These are phyloP conservation scores for Fusarium sarcochroum DNA, from an alignment of 2,329 filamentous ascomycete genomes.

Conservation along the genomic window DNA sequence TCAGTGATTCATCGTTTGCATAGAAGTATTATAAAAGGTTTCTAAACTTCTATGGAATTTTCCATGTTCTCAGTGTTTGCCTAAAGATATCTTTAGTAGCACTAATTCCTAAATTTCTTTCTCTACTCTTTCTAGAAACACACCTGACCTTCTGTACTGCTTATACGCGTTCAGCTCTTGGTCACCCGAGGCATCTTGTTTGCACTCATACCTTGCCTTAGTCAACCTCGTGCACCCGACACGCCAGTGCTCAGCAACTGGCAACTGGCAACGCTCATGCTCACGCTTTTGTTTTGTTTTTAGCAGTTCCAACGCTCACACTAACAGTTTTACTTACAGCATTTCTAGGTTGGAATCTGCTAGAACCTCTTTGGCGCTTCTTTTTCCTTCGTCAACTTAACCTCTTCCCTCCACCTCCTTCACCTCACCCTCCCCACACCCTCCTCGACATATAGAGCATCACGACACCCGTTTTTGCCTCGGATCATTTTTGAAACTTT, in stretches of 20 bases:
- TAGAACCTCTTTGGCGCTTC: background rate
- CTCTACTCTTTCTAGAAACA: background rate
- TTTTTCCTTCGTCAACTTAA: background rate
- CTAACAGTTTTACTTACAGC: background rate
- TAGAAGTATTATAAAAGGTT: background rate
- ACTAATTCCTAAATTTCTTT: background rate
- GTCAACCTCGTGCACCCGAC: slow-evolving; percentile 12
- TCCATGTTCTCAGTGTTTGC: background rate
- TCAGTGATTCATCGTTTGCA: background rate
- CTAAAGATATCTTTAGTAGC: background rate
- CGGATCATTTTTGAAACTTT: background rate
- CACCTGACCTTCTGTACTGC: background rate
- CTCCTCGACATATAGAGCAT: slow-evolving; percentile 4
- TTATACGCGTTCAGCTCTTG: background rate
- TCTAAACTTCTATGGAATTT: background rate
- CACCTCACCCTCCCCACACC: background rate
- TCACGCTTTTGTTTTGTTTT: background rate
- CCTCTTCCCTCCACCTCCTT: background rate
- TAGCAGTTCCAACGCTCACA: background rate
- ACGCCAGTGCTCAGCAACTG: slow-evolving; percentile 21
- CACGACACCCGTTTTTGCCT: slow-evolving; percentile 6
- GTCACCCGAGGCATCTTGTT: background rate
- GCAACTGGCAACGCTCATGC: slow-evolving; percentile 3
- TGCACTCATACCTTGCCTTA: background rate
- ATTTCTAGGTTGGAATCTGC: background rate